A percentile compares a stretch with the other conserved stretches of the same genome.
Conservation (phyloP, 108 stramenopile genomes). For the Tribonema minus region DNA sequence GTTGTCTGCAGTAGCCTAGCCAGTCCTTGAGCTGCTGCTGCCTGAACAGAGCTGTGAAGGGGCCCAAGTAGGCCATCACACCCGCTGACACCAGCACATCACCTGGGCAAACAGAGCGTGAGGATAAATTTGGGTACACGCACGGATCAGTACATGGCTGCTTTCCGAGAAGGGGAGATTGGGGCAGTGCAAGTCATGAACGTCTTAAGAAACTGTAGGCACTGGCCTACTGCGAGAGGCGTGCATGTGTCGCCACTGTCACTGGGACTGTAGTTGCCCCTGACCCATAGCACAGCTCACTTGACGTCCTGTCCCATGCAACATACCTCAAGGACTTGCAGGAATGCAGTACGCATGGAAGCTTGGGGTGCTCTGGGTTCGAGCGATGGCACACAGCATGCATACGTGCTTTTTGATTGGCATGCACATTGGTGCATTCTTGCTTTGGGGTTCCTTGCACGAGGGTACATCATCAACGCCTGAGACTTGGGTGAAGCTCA, state of each 20-base stretch:
- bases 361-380: too few species aligned
- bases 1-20: slow-evolving; percentile 42
- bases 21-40: slow-evolving; percentile 48
- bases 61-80: slow-evolving; percentile 65
- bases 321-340: too few species aligned
- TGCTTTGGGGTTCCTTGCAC: neutral
- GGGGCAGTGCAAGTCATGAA: neutral
- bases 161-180: neutral
- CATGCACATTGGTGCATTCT: neutral
- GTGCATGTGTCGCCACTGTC: neutral
- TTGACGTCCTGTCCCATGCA: too few species aligned
- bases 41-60: slow-evolving; percentile 61
- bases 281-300: neutral
- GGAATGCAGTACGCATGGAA: too few species aligned
- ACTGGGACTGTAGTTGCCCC: neutral
- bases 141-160: slow-evolving; percentile 6
- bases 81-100: slow-evolving; percentile 64
- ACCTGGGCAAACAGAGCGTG: too few species aligned
- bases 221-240: neutral
- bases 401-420: neutral
- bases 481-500: too few species aligned
- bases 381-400: too few species aligned
- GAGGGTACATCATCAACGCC: neutral
- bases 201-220: neutral
- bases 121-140: too few species aligned